These are phyloP conservation scores for Clarireedia homoeocarpa DNA, from an alignment of 2,329 filamentous ascomycete species.

Conservation along the genomic window DNA sequence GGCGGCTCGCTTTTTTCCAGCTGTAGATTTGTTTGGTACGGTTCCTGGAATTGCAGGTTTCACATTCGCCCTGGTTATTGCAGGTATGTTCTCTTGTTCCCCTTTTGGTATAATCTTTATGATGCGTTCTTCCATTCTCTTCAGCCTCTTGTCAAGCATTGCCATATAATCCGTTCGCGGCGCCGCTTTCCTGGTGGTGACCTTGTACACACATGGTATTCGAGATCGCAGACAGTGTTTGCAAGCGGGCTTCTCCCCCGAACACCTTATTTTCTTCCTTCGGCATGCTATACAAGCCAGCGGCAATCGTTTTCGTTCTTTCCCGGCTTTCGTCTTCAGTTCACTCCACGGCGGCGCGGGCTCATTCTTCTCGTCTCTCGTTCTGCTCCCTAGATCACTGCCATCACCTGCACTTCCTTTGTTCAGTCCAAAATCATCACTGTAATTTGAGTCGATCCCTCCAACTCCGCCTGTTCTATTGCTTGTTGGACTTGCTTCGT, in stretches of 20 bases:
- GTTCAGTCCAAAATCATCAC: slow-evolving; percentile 51
- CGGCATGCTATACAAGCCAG: slow-evolving; percentile 93
- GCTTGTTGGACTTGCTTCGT: slow-evolving; percentile 27
- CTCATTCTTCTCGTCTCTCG: slow-evolving; percentile 51
- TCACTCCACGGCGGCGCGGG: slow-evolving; percentile 67
- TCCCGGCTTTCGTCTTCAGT: slow-evolving; percentile 85
- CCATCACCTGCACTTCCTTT: slow-evolving; percentile 41
- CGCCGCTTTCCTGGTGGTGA: slow-evolving; percentile 87
- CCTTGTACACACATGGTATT: slow-evolving; percentile 96
- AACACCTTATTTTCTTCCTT: slow-evolving; percentile 96
- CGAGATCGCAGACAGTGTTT: slow-evolving; percentile 90
- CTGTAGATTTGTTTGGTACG: slow-evolving; percentile 42
- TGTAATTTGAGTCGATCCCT: slow-evolving; percentile 21
- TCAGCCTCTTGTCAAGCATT: slow-evolving; percentile 92
- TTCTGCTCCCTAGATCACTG: slow-evolving; percentile 44
- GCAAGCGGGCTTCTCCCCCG: slow-evolving; percentile 93
- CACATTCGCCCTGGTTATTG: slow-evolving; percentile 72
- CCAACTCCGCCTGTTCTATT: slow-evolving; percentile 18
- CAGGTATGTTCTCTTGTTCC: slow-evolving; percentile 55
- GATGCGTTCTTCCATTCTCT: slow-evolving; percentile 95
- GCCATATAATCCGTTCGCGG: slow-evolving; percentile 98
- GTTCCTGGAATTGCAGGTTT: slow-evolving; percentile 65
- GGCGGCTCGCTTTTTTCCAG: slow-evolving; percentile 68
- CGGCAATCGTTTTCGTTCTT: slow-evolving; percentile 87
- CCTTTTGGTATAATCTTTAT: slow-evolving; percentile 91